Base-by-base conservation (phyloP, 1,284 basidiomycete species). In the Dichomitus squalens region DNA sequence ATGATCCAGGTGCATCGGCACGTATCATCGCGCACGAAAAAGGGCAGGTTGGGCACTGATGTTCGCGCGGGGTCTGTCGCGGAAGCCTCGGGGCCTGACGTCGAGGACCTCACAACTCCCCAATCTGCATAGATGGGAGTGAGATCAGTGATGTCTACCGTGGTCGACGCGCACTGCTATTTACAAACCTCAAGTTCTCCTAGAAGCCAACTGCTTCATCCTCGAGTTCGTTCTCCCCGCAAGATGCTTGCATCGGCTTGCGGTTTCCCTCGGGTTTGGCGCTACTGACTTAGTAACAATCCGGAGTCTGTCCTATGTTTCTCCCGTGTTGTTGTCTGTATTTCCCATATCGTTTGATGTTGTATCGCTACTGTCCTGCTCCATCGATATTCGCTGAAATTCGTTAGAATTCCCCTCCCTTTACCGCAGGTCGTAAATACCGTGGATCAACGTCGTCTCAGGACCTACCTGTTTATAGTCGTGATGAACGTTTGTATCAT, bases 1-100 rank as follows among this genome's bases (percentile, higher is more conserved):
- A 81, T 82, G 73, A 75, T 79, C 23, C 73, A 77, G n/a, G 74
- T 66, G 20, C 85, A 88, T 59, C 74, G 75, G 20, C 83, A 86
- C 57, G 61, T 76, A 40, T 80, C 82, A 21, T 76, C 76, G 56
- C 71, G 78, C 51, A 65, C 52, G 41, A 68, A 63, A 59, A 69
- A 64, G 41, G 62, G 58, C 36, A 54, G 58, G 49, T 34, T 33
- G 40, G 21, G 47, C n/a, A 7, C 36, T 21, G 47, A 52, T n/a
- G 41, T 36, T 12, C 49, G 18, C 14, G 35, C 18, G 7, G 53
- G 9, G 11, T 55, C 59, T 18, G 40, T 49, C 6, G 52, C 35
- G 12, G 55, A 59, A 27, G 46, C 39, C 3, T 54, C 62, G 5
- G 57, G 57, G 21, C 51, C 43, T 11, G 55, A 60, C 31, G 35